phyloP scores from a whole-genome alignment of 371 early-diverging fungal genomes.

The Mucor mucedo region DNA sequence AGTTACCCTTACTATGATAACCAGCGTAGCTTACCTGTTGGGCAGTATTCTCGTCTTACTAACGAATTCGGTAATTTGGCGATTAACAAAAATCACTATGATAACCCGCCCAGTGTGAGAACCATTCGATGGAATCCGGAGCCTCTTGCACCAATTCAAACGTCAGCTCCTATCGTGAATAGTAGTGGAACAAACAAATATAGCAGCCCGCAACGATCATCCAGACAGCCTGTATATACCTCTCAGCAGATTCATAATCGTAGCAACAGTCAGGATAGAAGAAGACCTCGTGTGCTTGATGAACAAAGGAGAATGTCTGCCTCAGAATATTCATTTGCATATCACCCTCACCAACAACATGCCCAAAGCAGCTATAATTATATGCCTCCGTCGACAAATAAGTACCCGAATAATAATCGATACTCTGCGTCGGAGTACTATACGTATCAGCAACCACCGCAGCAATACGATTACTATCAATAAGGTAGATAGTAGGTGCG shows the following conservation, averaged over 20 bases:
- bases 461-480: constrained; percentile 18
- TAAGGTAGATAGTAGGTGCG: neutral
- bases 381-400: neutral
- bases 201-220: constrained; percentile 3
- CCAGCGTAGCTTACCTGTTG: constrained; percentile 24
- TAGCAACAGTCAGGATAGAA: constrained; percentile 6
- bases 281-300: constrained; percentile 9
- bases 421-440: constrained; percentile 25
- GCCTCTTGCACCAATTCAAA: constrained; percentile 6
- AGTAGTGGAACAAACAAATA: constrained; percentile 10
- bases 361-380: neutral
- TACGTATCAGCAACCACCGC: constrained; percentile 8
- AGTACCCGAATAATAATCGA: constrained; percentile 13
- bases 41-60: constrained; percentile 8
- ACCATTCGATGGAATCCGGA: constrained; percentile 29
- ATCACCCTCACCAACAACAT: constrained; percentile 7
- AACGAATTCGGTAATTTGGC: constrained; percentile 21
- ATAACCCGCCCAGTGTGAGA: constrained; percentile 23
- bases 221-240: constrained; percentile 5
- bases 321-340: constrained; percentile 14
- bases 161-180: constrained; percentile 1
- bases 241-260: constrained; percentile 6
- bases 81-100: neutral
- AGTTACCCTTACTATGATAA: constrained; percentile 17
- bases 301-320: constrained; percentile 21